Evolutionary conservation across 1,284 basidiomycete genomes (phyloP), one percentile per base, ranked within the genome.

Genomic region (Bjerkandera adusta): DNA sequence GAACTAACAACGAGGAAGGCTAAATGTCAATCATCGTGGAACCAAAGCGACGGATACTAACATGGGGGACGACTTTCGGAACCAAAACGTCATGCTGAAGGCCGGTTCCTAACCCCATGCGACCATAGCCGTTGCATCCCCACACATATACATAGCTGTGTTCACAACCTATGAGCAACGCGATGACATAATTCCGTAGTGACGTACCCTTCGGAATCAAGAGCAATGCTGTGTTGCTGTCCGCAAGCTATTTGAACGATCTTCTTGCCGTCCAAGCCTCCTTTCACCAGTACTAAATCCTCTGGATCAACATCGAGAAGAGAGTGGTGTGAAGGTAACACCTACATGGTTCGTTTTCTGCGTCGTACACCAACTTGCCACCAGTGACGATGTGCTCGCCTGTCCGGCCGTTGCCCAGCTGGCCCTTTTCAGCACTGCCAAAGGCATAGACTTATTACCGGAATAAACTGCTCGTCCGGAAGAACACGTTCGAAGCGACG

Each of bases 361-460:
- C 77, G 62, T 93, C 92, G 58, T 80, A 96, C 8, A 79, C 83
- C 0, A 84, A 79, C 63, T 92, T 92, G 55, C 90, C 90, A 29
- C 83, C 89, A 2, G 86, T 86, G 5, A 85, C 82, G 50, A 96
- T 88, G 33, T 92, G 81, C 66, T 95, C 92, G 15, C 93, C 92
- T 0, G 92, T 93, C 47, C 81, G 80, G 12, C 94, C 94, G 58
- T 93, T 95, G 1, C 93, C 95, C 0, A 97, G 74, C 57, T 97
- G 92, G 1, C 95, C 95, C 55, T 91, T 85, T 66, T 97, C 92
- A n/a, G 84, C 89, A 45, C 89, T 93, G 27, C 95, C 95, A 54
- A 92, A 85, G 0, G 92, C 79, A 61, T 89, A 97, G 2, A 97
- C 90, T 84, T 16, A 37, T 5, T 13, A 37, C 25, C 18, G 29